Conservation (phyloP, 805 yeast species). For the Metschnikowia amazonensis region DNA sequence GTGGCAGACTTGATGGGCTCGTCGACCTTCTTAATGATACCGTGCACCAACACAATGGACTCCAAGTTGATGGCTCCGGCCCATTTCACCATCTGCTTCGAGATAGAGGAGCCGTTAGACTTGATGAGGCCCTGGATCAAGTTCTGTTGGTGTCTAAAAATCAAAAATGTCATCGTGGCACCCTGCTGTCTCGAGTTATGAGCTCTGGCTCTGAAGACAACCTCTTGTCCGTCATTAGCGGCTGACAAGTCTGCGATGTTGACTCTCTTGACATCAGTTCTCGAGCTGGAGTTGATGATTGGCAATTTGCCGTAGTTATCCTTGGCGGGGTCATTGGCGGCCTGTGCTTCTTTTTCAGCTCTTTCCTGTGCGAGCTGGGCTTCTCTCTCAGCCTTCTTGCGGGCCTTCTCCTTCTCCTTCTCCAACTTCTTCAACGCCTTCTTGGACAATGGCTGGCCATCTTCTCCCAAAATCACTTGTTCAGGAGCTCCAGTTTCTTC, state of each 20-base stretch:
- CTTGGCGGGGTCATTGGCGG: conserved; percentile 80
- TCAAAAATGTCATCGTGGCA: conserved; percentile 86
- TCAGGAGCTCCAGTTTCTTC: conserved; percentile 19
- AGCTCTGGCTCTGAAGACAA: conserved; percentile 88
- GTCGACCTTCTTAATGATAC: conserved; percentile 75
- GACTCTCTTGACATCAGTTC: conserved; percentile 64
- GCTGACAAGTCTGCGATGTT: conserved; percentile 54
- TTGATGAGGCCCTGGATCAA: conserved; percentile 72
- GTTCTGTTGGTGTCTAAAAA: conserved; percentile 95
- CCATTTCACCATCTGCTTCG: conserved; percentile 98
- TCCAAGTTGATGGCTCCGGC: conserved; percentile 81
- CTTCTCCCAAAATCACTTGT: conserved; percentile 49
- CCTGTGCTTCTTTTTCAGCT: conserved; percentile 67
- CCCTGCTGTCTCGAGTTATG: conserved; percentile 95
- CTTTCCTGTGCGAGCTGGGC: conserved; percentile 82
- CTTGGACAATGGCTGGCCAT: conserved; percentile 86
- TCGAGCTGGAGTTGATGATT: conserved; percentile 69
- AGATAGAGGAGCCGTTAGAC: conserved; percentile 45
- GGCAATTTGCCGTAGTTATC: conserved; percentile 89
- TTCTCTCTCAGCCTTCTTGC: conserved; percentile 89
- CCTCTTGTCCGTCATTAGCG: conserved; percentile 67
- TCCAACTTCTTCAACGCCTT: conserved; percentile 93
- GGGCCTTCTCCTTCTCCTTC: conserved; percentile 88
- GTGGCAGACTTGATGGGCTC: conserved; percentile 89
- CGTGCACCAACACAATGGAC: conserved; percentile 87